phyloP scores from a whole-genome alignment of 495 filamentous ascomycete species.

The Penicillium steckii region DNA sequence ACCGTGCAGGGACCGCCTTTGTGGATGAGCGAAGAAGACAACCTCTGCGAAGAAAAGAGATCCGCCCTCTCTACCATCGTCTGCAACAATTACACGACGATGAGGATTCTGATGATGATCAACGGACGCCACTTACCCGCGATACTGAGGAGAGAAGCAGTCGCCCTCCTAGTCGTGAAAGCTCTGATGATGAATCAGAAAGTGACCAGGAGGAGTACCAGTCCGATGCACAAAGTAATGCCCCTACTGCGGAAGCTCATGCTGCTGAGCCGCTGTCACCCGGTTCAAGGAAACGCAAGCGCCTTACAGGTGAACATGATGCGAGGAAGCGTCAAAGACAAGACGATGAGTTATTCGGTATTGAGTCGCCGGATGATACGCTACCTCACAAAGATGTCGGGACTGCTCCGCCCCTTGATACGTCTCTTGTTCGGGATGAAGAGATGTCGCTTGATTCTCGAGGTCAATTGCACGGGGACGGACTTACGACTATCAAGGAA shows the following conservation, averaged over 20 bases:
- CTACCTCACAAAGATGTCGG: background rate
- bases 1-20: slow-evolving; percentile 65
- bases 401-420: background rate
- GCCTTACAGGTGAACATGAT: slow-evolving; percentile 56
- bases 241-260: background rate
- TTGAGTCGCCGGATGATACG: slow-evolving; percentile 22
- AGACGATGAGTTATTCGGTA: slow-evolving; percentile 74
- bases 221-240: slow-evolving; percentile 18
- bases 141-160: slow-evolving; percentile 85
- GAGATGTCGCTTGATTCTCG: background rate
- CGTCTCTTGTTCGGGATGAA: slow-evolving; percentile 3
- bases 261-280: slow-evolving; percentile 30
- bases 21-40: slow-evolving; percentile 72
- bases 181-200: slow-evolving; percentile 60
- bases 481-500: slow-evolving; percentile 1
- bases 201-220: slow-evolving; percentile 61
- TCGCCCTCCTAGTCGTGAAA: slow-evolving; percentile 74
- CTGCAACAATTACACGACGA: slow-evolving; percentile 54
- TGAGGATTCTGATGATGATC: slow-evolving; percentile 63
- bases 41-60: slow-evolving; percentile 49
- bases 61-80: slow-evolving; percentile 57
- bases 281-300: slow-evolving; percentile 67
- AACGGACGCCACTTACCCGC: slow-evolving; percentile 55
- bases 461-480: slow-evolving; percentile 1
- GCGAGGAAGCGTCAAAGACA: slow-evolving; percentile 71